phyloP scores from a whole-genome alignment of 495 filamentous ascomycete species.

The Aspergillus steynii region DNA sequence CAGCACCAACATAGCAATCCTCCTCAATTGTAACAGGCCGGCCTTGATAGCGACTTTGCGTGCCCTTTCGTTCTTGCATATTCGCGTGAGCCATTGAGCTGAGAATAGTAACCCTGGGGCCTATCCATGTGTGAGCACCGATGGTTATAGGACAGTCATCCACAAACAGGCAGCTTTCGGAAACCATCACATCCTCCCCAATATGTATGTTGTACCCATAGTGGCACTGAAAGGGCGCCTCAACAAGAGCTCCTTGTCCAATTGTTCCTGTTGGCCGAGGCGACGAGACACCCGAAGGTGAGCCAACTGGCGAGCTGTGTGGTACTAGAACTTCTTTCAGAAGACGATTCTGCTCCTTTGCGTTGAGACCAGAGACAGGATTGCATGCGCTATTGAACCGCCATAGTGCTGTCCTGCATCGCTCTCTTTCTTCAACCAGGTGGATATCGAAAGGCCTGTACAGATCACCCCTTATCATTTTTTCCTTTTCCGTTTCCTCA shows the following conservation, averaged over 20 bases:
- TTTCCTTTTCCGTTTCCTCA: constrained; percentile 80
- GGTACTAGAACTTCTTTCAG: constrained; percentile 70
- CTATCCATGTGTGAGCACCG: constrained; percentile 76
- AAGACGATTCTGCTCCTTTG: constrained; percentile 75
- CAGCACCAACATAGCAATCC: constrained; percentile 86
- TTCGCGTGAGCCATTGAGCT: constrained; percentile 74
- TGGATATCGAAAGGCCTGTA: constrained; percentile 78
- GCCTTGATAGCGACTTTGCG: constrained; percentile 69
- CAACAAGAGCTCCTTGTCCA: constrained; percentile 75
- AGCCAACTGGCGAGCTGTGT: constrained; percentile 46
- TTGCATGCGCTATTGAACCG: constrained; percentile 89
- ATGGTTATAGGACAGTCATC: constrained; percentile 76
- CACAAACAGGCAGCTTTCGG: constrained; percentile 81
- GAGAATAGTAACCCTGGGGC: constrained; percentile 85
- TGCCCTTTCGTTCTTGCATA: constrained; percentile 72
- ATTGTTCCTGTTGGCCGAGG: constrained; percentile 56
- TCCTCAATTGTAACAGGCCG: constrained; percentile 78
- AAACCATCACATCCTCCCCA: constrained; percentile 83
- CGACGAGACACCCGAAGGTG: constrained; percentile 41
- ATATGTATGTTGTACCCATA: constrained; percentile 95
- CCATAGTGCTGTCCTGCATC: constrained; percentile 81
- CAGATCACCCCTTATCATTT: constrained; percentile 84
- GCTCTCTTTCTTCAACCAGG: constrained; percentile 81
- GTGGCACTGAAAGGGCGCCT: constrained; percentile 89
- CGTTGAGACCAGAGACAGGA: constrained; percentile 70